These are phyloP conservation scores for Cinnamomum micranthum DNA, from an alignment of 164 flowering plant genomes.

Conservation along the genomic window DNA sequence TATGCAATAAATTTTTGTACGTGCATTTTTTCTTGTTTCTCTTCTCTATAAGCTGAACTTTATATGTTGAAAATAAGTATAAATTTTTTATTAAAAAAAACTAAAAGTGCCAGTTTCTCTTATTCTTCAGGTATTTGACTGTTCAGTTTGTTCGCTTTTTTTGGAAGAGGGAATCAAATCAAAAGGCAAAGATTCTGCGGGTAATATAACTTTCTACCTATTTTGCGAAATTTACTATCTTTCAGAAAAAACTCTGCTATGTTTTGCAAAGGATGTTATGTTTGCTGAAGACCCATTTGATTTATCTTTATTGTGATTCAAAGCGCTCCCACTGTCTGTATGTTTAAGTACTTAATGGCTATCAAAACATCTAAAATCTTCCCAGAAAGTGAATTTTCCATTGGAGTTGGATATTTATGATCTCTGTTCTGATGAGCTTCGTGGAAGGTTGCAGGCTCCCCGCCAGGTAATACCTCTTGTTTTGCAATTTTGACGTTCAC, in stretches of 20 bases:
- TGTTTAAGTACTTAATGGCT: not conserved
- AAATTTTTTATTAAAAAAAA: not conserved
- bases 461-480: conserved; percentile 50
- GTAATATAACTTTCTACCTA: conserved; percentile 33
- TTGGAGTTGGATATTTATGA: conserved; percentile 91
- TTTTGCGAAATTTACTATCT: not conserved
- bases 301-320: not conserved
- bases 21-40: not conserved
- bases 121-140: conserved; percentile 70
- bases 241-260: not conserved
- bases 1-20: not conserved
- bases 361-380: not conserved
- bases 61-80: no score
- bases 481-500: not conserved
- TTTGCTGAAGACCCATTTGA: not conserved
- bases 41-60: not conserved
- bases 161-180: conserved; percentile 98
- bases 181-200: conserved; percentile 96
- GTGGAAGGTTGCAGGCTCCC: conserved; percentile 71
- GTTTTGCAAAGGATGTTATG: not conserved
- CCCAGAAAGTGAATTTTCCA: conserved; percentile 97
- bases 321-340: not conserved
- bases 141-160: conserved; percentile 97
- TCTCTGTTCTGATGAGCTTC: conserved; percentile 85
- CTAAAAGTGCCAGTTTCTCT: not conserved